Evolutionary conservation across 2,329 filamentous ascomycete species (phyloP).

Genomic region (Colletotrichum sublineola): DNA sequence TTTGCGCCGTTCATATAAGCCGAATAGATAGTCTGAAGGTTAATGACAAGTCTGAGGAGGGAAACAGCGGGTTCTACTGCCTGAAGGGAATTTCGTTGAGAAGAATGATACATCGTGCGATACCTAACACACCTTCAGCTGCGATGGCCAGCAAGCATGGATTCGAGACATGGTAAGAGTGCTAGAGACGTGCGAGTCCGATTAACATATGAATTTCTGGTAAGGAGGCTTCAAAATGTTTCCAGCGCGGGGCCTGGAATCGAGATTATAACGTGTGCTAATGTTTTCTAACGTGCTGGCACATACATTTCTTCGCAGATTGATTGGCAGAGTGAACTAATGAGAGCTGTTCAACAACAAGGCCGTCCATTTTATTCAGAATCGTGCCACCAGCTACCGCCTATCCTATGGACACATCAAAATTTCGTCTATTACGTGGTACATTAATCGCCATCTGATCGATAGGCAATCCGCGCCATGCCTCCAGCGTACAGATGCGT

Average conservation of each 20-base stretch:
- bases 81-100: conserved; percentile 49
- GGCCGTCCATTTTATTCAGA: conserved; percentile 45
- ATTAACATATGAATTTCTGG: conserved; percentile 46
- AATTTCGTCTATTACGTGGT: conserved; percentile 50
- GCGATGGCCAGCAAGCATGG: conserved; percentile 44
- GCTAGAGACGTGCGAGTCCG: conserved; percentile 43
- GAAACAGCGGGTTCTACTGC: conserved; percentile 50
- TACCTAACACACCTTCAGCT: conserved; percentile 13
- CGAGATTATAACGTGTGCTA: background rate
- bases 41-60: conserved; percentile 44
- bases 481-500: conserved; percentile 44
- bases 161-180: conserved; percentile 42
- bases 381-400: conserved; percentile 44
- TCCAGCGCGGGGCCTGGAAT: background rate
- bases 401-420: conserved; percentile 49
- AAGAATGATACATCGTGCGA: conserved; percentile 44
- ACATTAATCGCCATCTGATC: conserved; percentile 43
- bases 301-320: conserved; percentile 43
- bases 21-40: conserved; percentile 24
- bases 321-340: conserved; percentile 20
- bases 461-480: conserved; percentile 35
- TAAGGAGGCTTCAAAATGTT: background rate
- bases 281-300: conserved; percentile 37
- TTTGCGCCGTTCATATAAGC: conserved; percentile 10
- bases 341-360: conserved; percentile 39